Base-by-base conservation (phyloP, 441 rosid species). In the Populus hybrid region DNA sequence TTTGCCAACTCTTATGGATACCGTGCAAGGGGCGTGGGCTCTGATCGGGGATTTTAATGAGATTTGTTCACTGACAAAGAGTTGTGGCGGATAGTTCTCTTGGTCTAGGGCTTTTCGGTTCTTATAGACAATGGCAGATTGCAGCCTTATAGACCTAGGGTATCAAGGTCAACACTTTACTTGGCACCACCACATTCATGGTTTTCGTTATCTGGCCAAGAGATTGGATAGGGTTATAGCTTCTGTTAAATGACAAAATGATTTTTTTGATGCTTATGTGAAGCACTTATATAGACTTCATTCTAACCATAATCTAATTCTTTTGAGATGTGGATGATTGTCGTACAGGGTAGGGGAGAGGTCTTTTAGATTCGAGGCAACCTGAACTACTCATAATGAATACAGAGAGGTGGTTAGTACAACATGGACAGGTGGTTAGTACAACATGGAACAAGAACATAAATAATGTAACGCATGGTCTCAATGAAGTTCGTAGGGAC, bases 371-470 rank as follows among this genome's bases (percentile, higher is more conserved):
- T 38, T 38, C 2, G 3, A 38, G 42, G 42, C 8, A 29, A 2
- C 20, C 2, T 69, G 3, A 20, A 7, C 11, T 7, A 18, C 11
- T 20, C 24, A 33, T 33, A 18, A 20, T 7, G n/a, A 69, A 9
- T 69, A 2, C 11, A 12, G 0, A 1, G 0, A 16, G 0, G 7
- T 69, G 3, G n/a, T n/a, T n/a, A n/a, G n/a, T n/a, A n/a, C n/a
- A n/a, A n/a, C n/a, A n/a, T n/a, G n/a, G n/a, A n/a, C n/a, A n/a
- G n/a, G n/a, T n/a, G n/a, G 18, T 18, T 0, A 20, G 23, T 42
- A 18, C 10, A 7, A n/a, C 11, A 29, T 38, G 56, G 72, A 38
- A 2, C 0, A 12, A 16, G 26, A n/a, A 5, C 5, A 16, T 0
- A 11, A n/a, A 35, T 7, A 42, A 16, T 20, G 6, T 38, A 16